Conservation (phyloP, 352 stramenopile genomes). For the Pythium myriotylum region DNA sequence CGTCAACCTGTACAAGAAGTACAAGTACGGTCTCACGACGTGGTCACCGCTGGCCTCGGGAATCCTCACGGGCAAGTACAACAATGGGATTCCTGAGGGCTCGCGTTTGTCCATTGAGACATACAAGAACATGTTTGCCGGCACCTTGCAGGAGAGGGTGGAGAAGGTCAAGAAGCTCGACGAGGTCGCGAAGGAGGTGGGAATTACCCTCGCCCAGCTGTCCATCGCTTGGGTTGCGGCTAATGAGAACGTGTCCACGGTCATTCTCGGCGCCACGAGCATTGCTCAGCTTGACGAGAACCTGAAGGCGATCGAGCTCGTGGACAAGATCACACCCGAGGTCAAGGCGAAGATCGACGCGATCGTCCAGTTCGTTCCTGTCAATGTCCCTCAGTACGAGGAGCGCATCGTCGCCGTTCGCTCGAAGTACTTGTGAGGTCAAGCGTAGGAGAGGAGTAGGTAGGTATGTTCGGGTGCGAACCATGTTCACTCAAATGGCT, state of each 20-base stretch:
- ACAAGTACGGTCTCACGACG: constrained; percentile 74
- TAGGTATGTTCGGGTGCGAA: background rate
- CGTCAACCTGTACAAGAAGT: constrained; percentile 70
- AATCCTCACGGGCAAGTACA: constrained; percentile 84
- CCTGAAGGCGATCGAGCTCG: constrained; percentile 40
- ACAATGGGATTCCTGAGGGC: constrained; percentile 68
- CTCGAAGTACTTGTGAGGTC: constrained; percentile 26
- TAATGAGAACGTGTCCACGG: constrained; percentile 56
- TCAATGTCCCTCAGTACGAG: constrained; percentile 26
- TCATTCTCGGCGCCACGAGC: constrained; percentile 58
- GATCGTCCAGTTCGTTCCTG: constrained; percentile 42
- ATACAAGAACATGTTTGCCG: constrained; percentile 55
- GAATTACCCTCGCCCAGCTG: constrained; percentile 60
- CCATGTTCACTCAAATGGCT: background rate
- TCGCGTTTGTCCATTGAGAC: constrained; percentile 56
- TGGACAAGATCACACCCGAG: constrained; percentile 50
- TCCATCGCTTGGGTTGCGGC: constrained; percentile 54
- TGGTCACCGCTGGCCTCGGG: constrained; percentile 74
- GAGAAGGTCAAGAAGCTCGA: constrained; percentile 48
- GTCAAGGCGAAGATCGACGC: constrained; percentile 50
- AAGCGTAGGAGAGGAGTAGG: background rate
- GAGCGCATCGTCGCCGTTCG: constrained; percentile 23
- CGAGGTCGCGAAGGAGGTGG: constrained; percentile 62
- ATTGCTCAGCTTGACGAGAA: constrained; percentile 56
- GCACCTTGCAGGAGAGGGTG: constrained; percentile 51